Conservation (phyloP, 1,139 yeast genomes). For the Trichomonascaceae sp. region DNA sequence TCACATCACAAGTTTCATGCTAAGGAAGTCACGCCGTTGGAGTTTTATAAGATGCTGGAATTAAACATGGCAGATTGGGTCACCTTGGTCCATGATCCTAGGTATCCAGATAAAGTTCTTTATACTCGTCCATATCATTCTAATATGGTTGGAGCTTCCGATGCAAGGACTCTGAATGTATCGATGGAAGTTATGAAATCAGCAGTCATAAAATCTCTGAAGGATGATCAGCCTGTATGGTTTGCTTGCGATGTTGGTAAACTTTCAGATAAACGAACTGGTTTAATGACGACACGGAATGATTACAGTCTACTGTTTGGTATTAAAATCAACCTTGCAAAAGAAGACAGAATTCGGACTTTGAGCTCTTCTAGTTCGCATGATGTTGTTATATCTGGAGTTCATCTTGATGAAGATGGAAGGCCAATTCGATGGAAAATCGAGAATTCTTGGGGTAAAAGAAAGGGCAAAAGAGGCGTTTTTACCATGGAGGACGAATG, state of each 20-base stretch:
- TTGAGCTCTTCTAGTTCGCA: constrained; percentile 70
- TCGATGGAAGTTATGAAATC: constrained; percentile 52
- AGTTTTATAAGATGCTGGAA: constrained; percentile 51
- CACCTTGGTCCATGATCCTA: constrained; percentile 73
- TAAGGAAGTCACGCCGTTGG: constrained; percentile 52
- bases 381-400: constrained; percentile 44
- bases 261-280: constrained; percentile 50
- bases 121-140: constrained; percentile 68
- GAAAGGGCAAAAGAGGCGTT: constrained; percentile 65
- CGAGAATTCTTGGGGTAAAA: constrained; percentile 84
- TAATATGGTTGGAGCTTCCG: constrained; percentile 61
- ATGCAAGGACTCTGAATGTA: constrained; percentile 63
- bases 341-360: constrained; percentile 54
- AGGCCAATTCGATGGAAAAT: constrained; percentile 73
- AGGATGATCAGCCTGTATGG: constrained; percentile 68
- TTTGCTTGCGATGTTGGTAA: constrained; percentile 81
- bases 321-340: constrained; percentile 49
- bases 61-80: constrained; percentile 50
- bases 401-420: constrained; percentile 51
- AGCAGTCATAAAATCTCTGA: constrained; percentile 59
- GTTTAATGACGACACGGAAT: constrained; percentile 69
- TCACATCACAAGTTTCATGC: constrained; percentile 58
- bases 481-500: constrained; percentile 78
- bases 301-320: constrained; percentile 59
- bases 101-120: constrained; percentile 57